Percentiles rank a stretch among this genome's conserved stretches.
These are phyloP conservation scores for Phlyctochytrium planicorne DNA, from an alignment of 192 early-diverging fungal species.

Conservation along the genomic window DNA sequence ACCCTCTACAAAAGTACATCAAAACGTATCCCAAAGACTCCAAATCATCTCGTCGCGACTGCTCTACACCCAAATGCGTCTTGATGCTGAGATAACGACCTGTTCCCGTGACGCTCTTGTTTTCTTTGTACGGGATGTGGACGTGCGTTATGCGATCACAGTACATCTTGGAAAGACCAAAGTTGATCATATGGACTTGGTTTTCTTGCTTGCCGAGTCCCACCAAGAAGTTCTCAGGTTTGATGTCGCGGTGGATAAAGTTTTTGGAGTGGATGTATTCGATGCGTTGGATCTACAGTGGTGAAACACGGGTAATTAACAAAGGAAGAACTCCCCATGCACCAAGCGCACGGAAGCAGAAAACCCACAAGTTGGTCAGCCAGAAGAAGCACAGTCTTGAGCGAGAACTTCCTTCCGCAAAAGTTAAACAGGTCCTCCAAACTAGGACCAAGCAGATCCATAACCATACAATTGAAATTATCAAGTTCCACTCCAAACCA, in stretches of 20 bases:
- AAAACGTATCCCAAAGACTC: conserved; percentile 66
- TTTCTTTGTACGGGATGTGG: conserved; percentile 67
- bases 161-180: conserved; percentile 67
- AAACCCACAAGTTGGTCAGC: conserved; percentile 55
- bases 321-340: neutral
- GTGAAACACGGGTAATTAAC: neutral
- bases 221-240: conserved; percentile 65
- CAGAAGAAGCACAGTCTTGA: conserved; percentile 56
- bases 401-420: conserved; percentile 62
- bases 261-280: conserved; percentile 70
- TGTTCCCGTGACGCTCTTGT: conserved; percentile 65
- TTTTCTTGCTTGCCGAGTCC: conserved; percentile 61
- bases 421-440: conserved; percentile 68
- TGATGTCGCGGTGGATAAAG: conserved; percentile 67
- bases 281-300: conserved; percentile 55
- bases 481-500: conserved; percentile 51
- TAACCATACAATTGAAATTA: conserved; percentile 67
- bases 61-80: conserved; percentile 66
- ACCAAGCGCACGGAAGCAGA: neutral
- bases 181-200: conserved; percentile 67
- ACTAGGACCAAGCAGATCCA: conserved; percentile 60
- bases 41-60: conserved; percentile 64
- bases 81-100: conserved; percentile 62
- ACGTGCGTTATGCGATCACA: conserved; percentile 61
- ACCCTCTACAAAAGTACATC: conserved; percentile 65